Evolutionary conservation across 352 stramenopile genomes (phyloP).

Genomic region (Globisporangium okanoganense): DNA sequence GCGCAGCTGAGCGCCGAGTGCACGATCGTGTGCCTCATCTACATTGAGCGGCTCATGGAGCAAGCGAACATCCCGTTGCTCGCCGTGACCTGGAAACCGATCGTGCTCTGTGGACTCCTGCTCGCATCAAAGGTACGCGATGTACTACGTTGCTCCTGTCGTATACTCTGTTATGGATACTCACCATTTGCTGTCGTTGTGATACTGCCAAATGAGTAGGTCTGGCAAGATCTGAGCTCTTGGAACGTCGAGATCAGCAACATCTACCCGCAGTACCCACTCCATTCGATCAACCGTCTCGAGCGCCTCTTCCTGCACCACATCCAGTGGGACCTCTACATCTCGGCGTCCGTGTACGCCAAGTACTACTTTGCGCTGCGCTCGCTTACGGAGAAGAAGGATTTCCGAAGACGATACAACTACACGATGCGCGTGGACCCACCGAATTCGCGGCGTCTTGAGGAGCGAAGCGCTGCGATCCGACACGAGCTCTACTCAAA

Average conservation of each 20-base stretch:
- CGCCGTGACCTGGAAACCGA: constrained; percentile 95
- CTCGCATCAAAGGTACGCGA: constrained; percentile 94
- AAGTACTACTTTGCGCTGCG: constrained; percentile 99
- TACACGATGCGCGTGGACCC: constrained; percentile 86
- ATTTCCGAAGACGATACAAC: constrained; percentile 89
- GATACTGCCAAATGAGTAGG: constrained; percentile 17
- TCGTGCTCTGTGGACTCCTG: constrained; percentile 96
- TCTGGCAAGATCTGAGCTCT: constrained; percentile 98
- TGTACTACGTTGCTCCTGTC: neutral
- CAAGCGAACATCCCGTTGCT: constrained; percentile 94
- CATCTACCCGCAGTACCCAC: constrained; percentile 98
- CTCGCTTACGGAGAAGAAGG: constrained; percentile 87
- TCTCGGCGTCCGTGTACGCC: constrained; percentile 92
- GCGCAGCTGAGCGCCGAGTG: constrained; percentile 97
- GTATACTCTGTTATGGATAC: too few relatives aligned
- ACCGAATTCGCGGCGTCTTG: constrained; percentile 82
- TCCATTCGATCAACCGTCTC: constrained; percentile 97
- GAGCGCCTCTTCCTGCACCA: constrained; percentile 96
- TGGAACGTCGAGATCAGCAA: constrained; percentile 98
- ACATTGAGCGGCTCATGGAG: constrained; percentile 99
- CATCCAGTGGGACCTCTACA: constrained; percentile 99
- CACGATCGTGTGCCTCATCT: constrained; percentile 98
- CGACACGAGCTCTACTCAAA: constrained; percentile 83
- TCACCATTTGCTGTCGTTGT: constrained; percentile 5
- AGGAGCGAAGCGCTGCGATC: constrained; percentile 80